These are phyloP conservation scores for Trypanosoma congolense DNA, from an alignment of 208 protist species.

Conservation along the genomic window DNA sequence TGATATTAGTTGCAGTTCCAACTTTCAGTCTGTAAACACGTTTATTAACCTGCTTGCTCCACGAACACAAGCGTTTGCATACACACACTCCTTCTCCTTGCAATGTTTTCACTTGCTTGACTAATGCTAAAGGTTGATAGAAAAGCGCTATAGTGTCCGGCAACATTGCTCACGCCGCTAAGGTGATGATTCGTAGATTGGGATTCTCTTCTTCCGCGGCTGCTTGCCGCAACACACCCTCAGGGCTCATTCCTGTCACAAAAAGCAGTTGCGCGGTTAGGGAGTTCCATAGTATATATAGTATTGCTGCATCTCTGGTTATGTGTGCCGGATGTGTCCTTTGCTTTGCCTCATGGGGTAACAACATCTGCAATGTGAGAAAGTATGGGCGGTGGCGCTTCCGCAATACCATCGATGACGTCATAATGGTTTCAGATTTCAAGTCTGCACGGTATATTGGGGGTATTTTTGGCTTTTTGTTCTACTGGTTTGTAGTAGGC, in stretches of 20 bases:
- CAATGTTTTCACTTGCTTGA: too few relatives aligned
- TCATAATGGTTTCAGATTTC: conserved; percentile 85
- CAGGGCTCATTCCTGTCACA: neutral
- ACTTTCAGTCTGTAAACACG: too few relatives aligned
- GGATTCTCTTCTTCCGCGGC: conserved; percentile 1
- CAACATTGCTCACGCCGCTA: neutral
- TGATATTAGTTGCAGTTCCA: too few relatives aligned
- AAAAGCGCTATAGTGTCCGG: too few relatives aligned
- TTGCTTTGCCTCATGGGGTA: conserved; percentile 79
- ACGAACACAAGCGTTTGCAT: too few relatives aligned
- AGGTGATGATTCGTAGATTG: neutral
- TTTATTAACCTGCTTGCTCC: too few relatives aligned
- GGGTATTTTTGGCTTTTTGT: conserved; percentile 64
- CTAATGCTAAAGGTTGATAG: too few relatives aligned
- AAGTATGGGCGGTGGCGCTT: conserved; percentile 85
- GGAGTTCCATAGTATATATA: conserved; percentile 55
- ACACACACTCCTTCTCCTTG: too few relatives aligned
- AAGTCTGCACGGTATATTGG: conserved; percentile 68
- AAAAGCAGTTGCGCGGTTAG: neutral
- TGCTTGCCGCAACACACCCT: neutral
- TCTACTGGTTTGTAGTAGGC: conserved; percentile 85
- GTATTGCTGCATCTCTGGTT: conserved; percentile 49
- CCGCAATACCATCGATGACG: conserved; percentile 81
- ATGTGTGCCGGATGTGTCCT: conserved; percentile 70
- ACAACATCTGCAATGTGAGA: conserved; percentile 82